Conservation (phyloP, 306 rosid species). For the Lathyrus aphaca region DNA sequence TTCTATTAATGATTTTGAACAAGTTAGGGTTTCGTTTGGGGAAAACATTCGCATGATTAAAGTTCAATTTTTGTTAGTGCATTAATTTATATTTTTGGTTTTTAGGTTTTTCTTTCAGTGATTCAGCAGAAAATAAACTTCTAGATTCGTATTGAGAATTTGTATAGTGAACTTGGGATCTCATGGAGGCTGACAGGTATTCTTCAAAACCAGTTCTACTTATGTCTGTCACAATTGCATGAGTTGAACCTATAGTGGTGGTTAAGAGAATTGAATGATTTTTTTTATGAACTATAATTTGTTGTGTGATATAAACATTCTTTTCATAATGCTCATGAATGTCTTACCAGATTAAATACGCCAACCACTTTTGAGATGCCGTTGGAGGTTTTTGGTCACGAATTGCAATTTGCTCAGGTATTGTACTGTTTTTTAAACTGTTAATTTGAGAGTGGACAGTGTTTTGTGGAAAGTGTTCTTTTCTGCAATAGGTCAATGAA, state of each 20-base stretch:
- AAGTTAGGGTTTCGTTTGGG: slow-evolving; percentile 35
- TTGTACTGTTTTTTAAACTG: neutral
- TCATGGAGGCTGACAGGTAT: slow-evolving; percentile 62
- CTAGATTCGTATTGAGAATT: slow-evolving; percentile 20
- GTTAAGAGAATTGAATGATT: slow-evolving; percentile 19
- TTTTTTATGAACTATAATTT: neutral
- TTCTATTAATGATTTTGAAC: slow-evolving; percentile 17
- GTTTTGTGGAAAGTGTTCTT: neutral
- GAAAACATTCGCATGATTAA: neutral
- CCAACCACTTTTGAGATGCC: slow-evolving; percentile 87
- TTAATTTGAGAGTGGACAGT: neutral
- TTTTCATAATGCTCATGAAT: slow-evolving; percentile 28
- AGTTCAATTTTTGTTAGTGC: slow-evolving; percentile 2
- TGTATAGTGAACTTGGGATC: slow-evolving; percentile 11
- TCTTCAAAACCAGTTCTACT: slow-evolving; percentile 20
- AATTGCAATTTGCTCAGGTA: slow-evolving; percentile 86
- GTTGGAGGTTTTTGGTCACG: slow-evolving; percentile 81
- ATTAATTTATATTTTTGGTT: neutral
- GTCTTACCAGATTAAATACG: slow-evolving; percentile 68
- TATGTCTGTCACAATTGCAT: neutral
- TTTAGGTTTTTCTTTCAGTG: slow-evolving; percentile 22
- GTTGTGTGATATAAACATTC: neutral
- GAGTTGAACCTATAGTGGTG: neutral
- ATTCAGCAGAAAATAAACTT: slow-evolving; percentile 33
- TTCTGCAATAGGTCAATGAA: neutral